These are phyloP conservation scores for Priceomyces castillae DNA, from an alignment of 805 yeast genomes.

Conservation along the genomic window DNA sequence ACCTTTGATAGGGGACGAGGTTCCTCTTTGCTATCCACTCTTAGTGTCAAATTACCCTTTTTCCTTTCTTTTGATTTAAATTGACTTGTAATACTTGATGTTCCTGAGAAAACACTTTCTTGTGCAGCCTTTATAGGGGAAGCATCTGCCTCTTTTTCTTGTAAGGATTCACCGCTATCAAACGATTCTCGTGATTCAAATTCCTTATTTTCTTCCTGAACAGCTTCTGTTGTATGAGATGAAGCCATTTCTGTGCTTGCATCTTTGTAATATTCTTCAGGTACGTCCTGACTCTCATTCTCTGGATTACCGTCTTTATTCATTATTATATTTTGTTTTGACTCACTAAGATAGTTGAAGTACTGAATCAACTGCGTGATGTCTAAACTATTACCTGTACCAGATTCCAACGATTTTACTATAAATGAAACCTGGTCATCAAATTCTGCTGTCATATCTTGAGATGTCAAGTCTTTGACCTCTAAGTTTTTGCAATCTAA, in stretches of 20 bases:
- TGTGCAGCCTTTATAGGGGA: background rate
- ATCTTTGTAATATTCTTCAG: background rate
- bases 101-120: background rate
- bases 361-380: constrained; percentile 2
- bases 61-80: constrained; percentile 11
- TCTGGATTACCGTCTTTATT: background rate
- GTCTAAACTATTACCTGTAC: background rate
- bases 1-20: background rate
- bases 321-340: background rate
- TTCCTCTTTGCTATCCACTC: background rate
- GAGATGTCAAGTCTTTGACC: background rate
- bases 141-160: background rate
- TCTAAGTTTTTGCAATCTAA: background rate
- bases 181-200: background rate
- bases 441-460: constrained; percentile 3
- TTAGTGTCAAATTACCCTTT: constrained; percentile 10
- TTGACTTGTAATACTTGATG: constrained; percentile 6
- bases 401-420: background rate
- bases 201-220: background rate
- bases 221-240: background rate
- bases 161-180: background rate
- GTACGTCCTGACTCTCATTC: background rate
- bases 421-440: constrained; percentile 8
- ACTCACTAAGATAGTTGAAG: constrained; percentile 4
- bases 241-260: background rate